Base-by-base conservation (phyloP, 2,329 filamentous ascomycete species). In the Onygenales sp. region DNA sequence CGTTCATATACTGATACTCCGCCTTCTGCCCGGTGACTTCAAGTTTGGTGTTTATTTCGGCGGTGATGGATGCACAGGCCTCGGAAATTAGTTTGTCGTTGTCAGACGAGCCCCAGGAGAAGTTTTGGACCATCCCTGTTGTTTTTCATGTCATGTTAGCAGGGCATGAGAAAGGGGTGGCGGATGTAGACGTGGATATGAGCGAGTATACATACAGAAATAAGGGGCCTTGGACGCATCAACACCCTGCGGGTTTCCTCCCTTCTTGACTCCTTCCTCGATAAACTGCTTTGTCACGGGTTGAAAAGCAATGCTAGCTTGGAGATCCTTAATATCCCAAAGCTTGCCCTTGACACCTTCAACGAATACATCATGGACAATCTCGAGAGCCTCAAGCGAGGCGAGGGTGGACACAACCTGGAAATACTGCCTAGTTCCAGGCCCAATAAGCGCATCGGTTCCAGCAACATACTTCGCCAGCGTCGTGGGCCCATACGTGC, bases 21-120 rank as follows among this genome's bases (percentile, higher is more conserved):
- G 47, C 47, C 6, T 33, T 42, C 7, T 42, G 36, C 5, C 39
- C 39, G 6, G 17, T 11, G 0, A 21, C 47, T 14, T 10, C 47
- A 10, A 50, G 11, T 33, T 14, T 42, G 10, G 21, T 21, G 17
- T 50, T 38, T 13, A 42, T 42, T 41, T 41, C 31, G 4, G 17
- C 36, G 5, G 36, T 13, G 10, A 13, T 13, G 14, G 21, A 14
- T 10, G 7, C 32, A 35, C 36, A 38, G 36, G 21, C 21, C 7
- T 42, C 47, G 17, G 11, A 32, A 17, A 50, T 50, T 42, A 9
- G 14, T 33, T 50, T 14, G 31, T 50, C 47, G 27, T 50, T 5
- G 39, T 41, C 36, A 2, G 35, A 33, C 14, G 41, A 10, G 8
- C 63, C 55, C 36, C 43, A 44, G 13, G 51, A n/a, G 11, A 53